A percentile compares a stretch with the other conserved stretches of the same genome.
Evolutionary conservation across 73 alveolate species (phyloP).

Genomic region (Tetrahymena thermophila): DNA sequence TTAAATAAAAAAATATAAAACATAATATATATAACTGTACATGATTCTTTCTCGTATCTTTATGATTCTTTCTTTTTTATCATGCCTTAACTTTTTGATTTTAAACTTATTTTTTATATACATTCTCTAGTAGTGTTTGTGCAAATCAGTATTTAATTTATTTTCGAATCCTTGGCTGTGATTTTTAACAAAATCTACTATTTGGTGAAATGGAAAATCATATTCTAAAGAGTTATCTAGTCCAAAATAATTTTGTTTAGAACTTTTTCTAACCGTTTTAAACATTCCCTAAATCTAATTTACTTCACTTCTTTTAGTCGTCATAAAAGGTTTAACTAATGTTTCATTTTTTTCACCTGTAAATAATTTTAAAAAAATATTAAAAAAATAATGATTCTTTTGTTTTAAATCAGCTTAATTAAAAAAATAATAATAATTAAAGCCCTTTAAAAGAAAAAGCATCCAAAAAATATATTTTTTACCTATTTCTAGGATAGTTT

Average conservation of each 20-base stretch:
- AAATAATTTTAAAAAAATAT: neutral
- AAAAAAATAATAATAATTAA: no score
- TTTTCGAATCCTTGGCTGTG: neutral
- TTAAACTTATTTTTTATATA: neutral
- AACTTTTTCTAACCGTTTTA: neutral
- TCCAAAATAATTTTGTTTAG: neutral
- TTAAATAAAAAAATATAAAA: no score
- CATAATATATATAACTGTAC: neutral
- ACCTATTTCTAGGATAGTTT: neutral
- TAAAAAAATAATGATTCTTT: neutral
- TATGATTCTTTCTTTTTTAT: neutral
- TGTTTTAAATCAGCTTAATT: neutral
- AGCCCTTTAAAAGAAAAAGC: neutral
- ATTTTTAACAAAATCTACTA: neutral
- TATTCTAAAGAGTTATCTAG: neutral
- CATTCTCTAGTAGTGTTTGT: neutral
- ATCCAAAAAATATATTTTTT: neutral
- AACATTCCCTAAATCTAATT: neutral
- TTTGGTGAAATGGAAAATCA: neutral
- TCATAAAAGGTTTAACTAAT: neutral
- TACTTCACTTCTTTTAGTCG: neutral
- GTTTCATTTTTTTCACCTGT: neutral
- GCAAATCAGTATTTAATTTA: neutral
- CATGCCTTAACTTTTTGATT: neutral
- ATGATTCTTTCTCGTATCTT: neutral